Conservation (phyloP, 306 rosid genomes). For the Trifolium fragiferum region DNA sequence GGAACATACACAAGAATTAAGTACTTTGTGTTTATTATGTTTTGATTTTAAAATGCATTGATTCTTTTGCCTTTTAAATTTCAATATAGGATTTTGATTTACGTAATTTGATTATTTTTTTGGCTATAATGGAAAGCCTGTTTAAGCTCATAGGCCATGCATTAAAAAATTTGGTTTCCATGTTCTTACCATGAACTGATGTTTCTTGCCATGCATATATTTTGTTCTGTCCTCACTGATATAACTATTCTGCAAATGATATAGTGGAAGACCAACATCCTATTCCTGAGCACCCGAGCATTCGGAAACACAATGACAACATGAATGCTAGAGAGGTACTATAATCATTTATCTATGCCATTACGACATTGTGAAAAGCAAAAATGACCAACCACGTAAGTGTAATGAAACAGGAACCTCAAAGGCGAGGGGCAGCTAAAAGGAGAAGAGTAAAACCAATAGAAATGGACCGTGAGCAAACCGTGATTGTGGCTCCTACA, state of each 20-base stretch:
- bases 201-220: constrained; percentile 4
- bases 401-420: constrained; percentile 54
- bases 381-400: constrained; percentile 31
- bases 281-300: constrained; percentile 34
- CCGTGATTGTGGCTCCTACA: constrained; percentile 68
- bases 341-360: constrained; percentile 4
- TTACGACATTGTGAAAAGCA: constrained; percentile 17
- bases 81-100: not conserved
- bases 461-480: constrained; percentile 74
- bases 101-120: no score
- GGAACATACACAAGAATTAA: not conserved
- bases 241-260: constrained; percentile 49
- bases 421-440: constrained; percentile 47
- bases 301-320: constrained; percentile 44
- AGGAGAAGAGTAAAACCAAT: constrained; percentile 56
- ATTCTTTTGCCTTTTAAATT: not conserved
- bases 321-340: constrained; percentile 56
- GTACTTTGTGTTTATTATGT: not conserved
- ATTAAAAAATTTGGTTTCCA: not conserved
- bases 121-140: not conserved
- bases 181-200: not conserved
- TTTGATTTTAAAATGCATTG: not conserved
- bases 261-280: constrained; percentile 49
- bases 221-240: constrained; percentile 15
- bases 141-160: not conserved